A percentile compares a stretch with the other conserved stretches of the same genome.
phyloP scores from a whole-genome alignment of 495 filamentous ascomycete species.

The Lentithecium fluviatile region DNA sequence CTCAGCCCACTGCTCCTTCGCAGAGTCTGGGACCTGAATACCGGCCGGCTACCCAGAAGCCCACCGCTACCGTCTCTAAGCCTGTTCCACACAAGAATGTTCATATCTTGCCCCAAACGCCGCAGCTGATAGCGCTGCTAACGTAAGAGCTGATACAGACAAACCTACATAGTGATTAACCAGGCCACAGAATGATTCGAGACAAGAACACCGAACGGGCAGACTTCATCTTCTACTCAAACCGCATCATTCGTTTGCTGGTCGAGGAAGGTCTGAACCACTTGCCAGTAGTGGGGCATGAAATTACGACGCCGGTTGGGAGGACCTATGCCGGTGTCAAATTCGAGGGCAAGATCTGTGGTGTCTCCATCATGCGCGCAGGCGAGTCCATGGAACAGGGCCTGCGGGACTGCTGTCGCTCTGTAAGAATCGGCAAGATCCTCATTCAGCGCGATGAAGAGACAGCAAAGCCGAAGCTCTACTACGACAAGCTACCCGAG shows the following conservation, averaged over 20 bases:
- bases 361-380: constrained; percentile 96
- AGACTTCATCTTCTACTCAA: constrained; percentile 99
- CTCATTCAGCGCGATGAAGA: constrained; percentile 97
- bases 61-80: constrained; percentile 85
- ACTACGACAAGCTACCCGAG: constrained; percentile 94
- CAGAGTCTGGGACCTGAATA: constrained; percentile 78
- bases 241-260: constrained; percentile 95
- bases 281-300: constrained; percentile 82
- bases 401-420: constrained; percentile 91
- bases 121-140: constrained; percentile 92
- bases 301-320: constrained; percentile 86
- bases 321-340: constrained; percentile 85
- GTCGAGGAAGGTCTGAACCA: constrained; percentile 98
- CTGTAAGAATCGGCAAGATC: constrained; percentile 96
- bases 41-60: constrained; percentile 72
- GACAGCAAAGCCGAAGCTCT: constrained; percentile 83
- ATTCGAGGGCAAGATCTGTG: constrained; percentile 97
- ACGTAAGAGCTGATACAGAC: constrained; percentile 64
- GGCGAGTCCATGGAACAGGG: constrained; percentile 99
- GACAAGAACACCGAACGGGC: constrained; percentile 83
- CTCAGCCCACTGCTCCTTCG: constrained; percentile 54
- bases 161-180: background rate
- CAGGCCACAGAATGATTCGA: constrained; percentile 75
- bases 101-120: constrained; percentile 85
- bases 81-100: constrained; percentile 82